Conservation (phyloP, 2,329 filamentous ascomycete genomes). For the Alternaria metachromatica region DNA sequence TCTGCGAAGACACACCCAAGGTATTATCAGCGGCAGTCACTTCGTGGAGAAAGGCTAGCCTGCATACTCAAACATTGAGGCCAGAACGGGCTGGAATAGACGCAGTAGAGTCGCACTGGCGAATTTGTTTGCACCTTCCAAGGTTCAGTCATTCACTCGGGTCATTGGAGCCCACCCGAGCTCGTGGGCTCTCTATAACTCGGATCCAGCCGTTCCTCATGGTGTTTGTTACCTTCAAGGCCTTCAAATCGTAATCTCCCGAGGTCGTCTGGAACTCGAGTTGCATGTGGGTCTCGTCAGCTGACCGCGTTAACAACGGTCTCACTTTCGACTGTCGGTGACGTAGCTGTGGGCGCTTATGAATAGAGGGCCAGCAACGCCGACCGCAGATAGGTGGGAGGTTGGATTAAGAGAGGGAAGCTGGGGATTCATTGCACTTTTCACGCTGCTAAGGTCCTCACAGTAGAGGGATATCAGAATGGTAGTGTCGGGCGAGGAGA, state of each 20-base stretch:
- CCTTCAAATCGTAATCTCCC: too few species aligned
- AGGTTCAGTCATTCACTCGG: neutral
- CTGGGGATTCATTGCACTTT: accelerated
- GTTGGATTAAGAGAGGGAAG: accelerated
- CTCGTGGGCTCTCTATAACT: neutral
- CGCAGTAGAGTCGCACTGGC: too few species aligned
- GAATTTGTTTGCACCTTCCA: too few species aligned
- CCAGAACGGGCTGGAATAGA: too few species aligned
- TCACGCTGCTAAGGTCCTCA: neutral
- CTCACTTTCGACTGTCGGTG: neutral
- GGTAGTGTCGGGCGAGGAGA: neutral
- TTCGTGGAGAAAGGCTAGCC: too few species aligned
- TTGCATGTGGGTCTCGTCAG: neutral
- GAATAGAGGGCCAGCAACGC: accelerated
- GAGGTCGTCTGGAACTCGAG: neutral
- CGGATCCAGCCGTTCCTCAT: neutral
- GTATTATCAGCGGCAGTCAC: too few species aligned
- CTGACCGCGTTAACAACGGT: neutral
- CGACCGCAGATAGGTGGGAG: accelerated
- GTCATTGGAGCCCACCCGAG: accelerated
- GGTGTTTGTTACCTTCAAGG: too few species aligned
- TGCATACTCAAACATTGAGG: too few species aligned
- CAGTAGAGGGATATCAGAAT: neutral
- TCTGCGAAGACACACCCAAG: too few species aligned
- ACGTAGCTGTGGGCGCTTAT: neutral